Conservation (phyloP, 1,284 basidiomycete species). For the Albatrellus sp. region DNA sequence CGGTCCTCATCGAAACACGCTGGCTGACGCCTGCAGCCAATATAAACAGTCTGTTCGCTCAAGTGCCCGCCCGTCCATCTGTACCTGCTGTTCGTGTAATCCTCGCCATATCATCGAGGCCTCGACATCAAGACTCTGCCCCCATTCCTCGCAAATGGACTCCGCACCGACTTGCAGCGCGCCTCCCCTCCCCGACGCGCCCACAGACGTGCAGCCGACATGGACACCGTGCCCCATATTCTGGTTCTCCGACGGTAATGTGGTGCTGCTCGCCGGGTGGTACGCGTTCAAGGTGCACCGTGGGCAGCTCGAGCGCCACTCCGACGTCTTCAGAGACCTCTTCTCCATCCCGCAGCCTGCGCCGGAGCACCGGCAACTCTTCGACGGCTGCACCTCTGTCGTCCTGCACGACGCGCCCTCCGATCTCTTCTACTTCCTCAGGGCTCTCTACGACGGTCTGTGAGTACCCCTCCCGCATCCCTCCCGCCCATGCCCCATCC, state of each 20-base stretch:
- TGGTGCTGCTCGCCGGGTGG: slow-evolving; percentile 42
- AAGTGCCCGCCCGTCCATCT: no score
- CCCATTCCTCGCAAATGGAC: no score
- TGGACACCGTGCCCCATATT: slow-evolving; percentile 17
- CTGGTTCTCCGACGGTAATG: slow-evolving; percentile 63
- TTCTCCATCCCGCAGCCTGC: slow-evolving; percentile 48
- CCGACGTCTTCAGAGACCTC: slow-evolving; percentile 54
- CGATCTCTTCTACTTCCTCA: slow-evolving; percentile 46
- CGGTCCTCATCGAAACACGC: background rate
- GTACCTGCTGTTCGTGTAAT: no score
- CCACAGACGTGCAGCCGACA: no score
- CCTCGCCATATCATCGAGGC: no score
- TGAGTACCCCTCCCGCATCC: slow-evolving; percentile 14
- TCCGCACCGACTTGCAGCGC: no score
- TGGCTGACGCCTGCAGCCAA: no score
- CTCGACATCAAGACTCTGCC: no score
- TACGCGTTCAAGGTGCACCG: slow-evolving; percentile 61
- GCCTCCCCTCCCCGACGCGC: no score
- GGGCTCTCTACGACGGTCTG: slow-evolving; percentile 47
- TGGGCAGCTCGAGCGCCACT: slow-evolving; percentile 58
- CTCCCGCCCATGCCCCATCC: slow-evolving; percentile 1
- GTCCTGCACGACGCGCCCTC: slow-evolving; percentile 43
- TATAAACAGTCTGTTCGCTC: no score
- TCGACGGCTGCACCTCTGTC: slow-evolving; percentile 25
- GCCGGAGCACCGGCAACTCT: background rate